A percentile compares a stretch with the other conserved stretches of the same genome.
Conservation (phyloP, 2,329 filamentous ascomycete species). For the Bimuria novae-zelandiae region DNA sequence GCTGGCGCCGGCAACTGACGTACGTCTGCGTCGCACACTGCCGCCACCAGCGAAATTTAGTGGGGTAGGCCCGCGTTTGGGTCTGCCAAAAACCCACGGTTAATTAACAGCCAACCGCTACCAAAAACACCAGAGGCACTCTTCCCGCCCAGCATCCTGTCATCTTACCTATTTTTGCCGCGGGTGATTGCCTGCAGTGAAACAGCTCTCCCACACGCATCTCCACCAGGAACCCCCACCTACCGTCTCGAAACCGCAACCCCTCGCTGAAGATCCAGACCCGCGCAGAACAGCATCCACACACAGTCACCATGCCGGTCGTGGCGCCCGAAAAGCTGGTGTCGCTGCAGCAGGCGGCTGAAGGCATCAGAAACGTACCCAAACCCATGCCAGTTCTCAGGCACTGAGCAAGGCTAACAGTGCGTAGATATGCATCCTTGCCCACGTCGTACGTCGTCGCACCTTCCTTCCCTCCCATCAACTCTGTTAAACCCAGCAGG, state of each 20-base stretch:
- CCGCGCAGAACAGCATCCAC: background rate
- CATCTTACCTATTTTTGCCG: slow-evolving; percentile 5
- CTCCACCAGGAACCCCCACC: background rate
- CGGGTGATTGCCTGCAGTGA: background rate
- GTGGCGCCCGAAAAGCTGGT: slow-evolving; percentile 90
- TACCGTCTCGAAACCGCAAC: background rate
- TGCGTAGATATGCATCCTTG: slow-evolving; percentile 84
- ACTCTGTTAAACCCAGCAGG: slow-evolving; percentile 52
- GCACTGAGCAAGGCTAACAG: slow-evolving; percentile 27
- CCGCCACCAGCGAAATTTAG: background rate
- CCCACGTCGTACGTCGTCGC: slow-evolving; percentile 77
- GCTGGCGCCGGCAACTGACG: slow-evolving; percentile 1
- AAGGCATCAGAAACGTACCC: slow-evolving; percentile 87
- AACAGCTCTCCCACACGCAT: background rate
- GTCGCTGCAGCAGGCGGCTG: slow-evolving; percentile 81
- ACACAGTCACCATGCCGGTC: slow-evolving; percentile 73
- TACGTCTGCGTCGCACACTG: background rate
- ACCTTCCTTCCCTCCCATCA: slow-evolving; percentile 8
- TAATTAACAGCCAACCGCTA: background rate
- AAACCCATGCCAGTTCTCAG: slow-evolving; percentile 25
- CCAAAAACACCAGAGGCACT: background rate
- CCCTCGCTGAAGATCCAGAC: background rate
- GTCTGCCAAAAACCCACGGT: background rate
- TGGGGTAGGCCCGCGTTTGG: background rate
- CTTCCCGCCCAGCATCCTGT: slow-evolving; percentile 9